Percentiles rank a stretch among this genome's conserved stretches.
Conservation (phyloP, 192 early-diverging fungal genomes). For the Coemansia sp. region DNA sequence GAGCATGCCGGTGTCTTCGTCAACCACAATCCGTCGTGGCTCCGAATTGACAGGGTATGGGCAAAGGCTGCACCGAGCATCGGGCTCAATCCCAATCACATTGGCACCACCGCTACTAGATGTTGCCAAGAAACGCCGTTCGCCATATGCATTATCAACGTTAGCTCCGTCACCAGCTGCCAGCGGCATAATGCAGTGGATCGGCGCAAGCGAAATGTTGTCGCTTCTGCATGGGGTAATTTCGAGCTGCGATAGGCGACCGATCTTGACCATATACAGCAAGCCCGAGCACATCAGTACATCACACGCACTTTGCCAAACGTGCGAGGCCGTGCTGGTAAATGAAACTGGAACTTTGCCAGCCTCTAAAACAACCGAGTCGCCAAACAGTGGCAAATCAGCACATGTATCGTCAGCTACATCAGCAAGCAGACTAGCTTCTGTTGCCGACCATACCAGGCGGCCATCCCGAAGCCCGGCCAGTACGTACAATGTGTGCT, state of each 20-base stretch:
- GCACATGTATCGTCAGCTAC: background rate
- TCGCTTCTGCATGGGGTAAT: conserved; percentile 16
- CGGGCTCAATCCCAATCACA: conserved; percentile 9
- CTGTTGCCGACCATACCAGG: background rate
- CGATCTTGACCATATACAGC: conserved; percentile 2
- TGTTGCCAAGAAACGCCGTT: conserved; percentile 7
- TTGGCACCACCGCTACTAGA: background rate
- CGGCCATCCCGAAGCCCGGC: conserved; percentile 33
- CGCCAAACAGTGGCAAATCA: background rate
- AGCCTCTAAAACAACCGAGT: background rate
- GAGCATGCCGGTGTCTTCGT: conserved; percentile 29
- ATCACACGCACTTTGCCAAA: background rate
- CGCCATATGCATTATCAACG: background rate
- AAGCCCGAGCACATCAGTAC: background rate
- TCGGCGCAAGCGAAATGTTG: background rate
- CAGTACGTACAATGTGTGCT: conserved; percentile 8
- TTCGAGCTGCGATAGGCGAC: background rate
- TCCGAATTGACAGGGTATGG: conserved; percentile 13
- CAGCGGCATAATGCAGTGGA: conserved; percentile 3
- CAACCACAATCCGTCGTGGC: conserved; percentile 27
- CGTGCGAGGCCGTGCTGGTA: background rate
- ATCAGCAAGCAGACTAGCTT: background rate
- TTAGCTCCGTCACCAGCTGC: background rate
- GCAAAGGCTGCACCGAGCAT: conserved; percentile 16
- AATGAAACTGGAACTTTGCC: conserved; percentile 3